Evolutionary conservation across 2,329 filamentous ascomycete species (phyloP).

Genomic region (Trichocomaceae sp.): DNA sequence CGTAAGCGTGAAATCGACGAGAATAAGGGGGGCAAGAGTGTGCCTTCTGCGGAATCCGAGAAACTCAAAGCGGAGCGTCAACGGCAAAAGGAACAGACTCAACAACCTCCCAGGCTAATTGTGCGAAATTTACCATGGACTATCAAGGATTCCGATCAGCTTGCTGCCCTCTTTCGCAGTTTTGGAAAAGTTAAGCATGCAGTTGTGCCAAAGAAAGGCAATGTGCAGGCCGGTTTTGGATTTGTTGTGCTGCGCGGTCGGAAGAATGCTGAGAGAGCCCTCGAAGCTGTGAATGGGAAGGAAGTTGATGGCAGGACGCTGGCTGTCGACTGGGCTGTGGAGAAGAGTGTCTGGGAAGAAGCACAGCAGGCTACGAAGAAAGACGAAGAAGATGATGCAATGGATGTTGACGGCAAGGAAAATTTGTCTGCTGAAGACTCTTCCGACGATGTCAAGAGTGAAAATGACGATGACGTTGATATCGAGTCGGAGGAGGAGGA

Average conservation of each 20-base stretch:
- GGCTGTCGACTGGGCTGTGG: conserved; percentile 95
- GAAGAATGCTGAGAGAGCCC: conserved; percentile 85
- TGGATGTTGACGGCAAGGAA: conserved; percentile 5
- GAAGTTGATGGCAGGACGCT: conserved; percentile 79
- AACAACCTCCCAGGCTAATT: conserved; percentile 69
- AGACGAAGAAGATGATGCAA: conserved; percentile 20
- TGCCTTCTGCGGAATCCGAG: conserved; percentile 30
- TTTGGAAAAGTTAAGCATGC: conserved; percentile 89
- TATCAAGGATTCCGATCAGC: conserved; percentile 76
- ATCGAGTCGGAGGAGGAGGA: conserved; percentile 35
- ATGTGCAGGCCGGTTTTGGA: conserved; percentile 74
- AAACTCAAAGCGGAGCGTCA: conserved; percentile 43
- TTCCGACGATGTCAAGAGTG: conserved; percentile 39
- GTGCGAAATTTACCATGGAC: conserved; percentile 95
- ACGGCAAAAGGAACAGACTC: conserved; percentile 53
- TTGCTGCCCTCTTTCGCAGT: conserved; percentile 71
- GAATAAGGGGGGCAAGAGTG: conserved; percentile 37
- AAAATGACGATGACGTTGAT: conserved; percentile 36
- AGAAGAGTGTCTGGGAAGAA: conserved; percentile 77
- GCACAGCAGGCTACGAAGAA: conserved; percentile 29
- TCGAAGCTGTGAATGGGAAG: conserved; percentile 81
- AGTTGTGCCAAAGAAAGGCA: conserved; percentile 71
- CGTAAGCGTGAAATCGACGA: conserved; percentile 62
- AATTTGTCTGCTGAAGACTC: conserved; percentile 41
- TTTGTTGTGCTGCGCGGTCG: conserved; percentile 82